A percentile compares a stretch with the other conserved stretches of the same genome.
These are phyloP conservation scores for Fraxinus platypoda DNA, from an alignment of 305 asterid species.

Conservation along the genomic window DNA sequence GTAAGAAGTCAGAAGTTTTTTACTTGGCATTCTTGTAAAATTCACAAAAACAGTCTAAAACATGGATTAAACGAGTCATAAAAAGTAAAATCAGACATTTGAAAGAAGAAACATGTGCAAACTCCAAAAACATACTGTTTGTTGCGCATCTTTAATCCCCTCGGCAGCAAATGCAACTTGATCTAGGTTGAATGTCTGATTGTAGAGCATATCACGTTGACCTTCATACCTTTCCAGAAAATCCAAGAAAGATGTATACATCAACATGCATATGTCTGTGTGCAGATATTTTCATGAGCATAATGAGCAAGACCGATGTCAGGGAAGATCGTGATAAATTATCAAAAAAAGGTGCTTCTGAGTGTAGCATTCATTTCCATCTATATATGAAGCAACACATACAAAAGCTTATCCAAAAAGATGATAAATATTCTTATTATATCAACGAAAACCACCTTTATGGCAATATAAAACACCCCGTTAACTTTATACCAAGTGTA, in stretches of 20 bases:
- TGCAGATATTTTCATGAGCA: background rate
- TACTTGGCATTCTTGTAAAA: background rate
- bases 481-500: background rate
- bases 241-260: constrained; percentile 19
- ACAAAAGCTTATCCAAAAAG: background rate
- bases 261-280: background rate
- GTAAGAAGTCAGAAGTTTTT: constrained; percentile 1
- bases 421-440: background rate
- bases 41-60: constrained; percentile 4
- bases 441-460: background rate
- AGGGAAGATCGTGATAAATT: background rate
- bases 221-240: constrained; percentile 70
- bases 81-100: constrained; percentile 3
- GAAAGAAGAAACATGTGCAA: constrained; percentile 22
- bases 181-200: constrained; percentile 90
- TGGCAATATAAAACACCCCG: background rate
- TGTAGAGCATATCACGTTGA: constrained; percentile 93
- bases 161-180: constrained; percentile 96
- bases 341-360: background rate
- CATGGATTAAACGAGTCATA: background rate
- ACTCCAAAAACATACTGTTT: constrained; percentile 69
- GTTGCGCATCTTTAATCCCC: constrained; percentile 96
- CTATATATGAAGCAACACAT: background rate
- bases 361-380: constrained; percentile 4
- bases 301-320: background rate